These are phyloP conservation scores for Tetrahymena elliotti DNA, from an alignment of 73 alveolate species.

Conservation along the genomic window DNA sequence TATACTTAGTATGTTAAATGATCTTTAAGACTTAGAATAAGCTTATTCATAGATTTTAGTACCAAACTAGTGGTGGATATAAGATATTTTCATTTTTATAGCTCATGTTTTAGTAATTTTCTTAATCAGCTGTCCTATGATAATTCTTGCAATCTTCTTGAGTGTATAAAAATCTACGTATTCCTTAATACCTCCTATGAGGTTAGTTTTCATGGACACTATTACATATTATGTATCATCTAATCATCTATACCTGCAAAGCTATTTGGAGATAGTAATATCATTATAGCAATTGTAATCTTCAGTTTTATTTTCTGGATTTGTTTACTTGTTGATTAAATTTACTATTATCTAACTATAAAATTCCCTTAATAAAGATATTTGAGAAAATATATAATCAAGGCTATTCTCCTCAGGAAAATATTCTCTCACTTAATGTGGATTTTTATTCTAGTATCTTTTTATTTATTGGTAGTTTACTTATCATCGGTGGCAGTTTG, in stretches of 20 bases:
- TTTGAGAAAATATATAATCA: not conserved
- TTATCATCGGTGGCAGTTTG: conserved; percentile 16
- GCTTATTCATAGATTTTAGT: conserved; percentile 13
- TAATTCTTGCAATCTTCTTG: conserved; percentile 4
- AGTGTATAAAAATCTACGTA: conserved; percentile 5
- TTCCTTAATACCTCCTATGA: conserved; percentile 4
- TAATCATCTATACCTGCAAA: conserved; percentile 20
- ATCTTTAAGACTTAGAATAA: not conserved
- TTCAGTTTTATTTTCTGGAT: conserved; percentile 2
- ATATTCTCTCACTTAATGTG: conserved; percentile 5
- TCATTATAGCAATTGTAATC: not conserved
- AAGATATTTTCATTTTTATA: conserved; percentile 1
- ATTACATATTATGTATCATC: not conserved
- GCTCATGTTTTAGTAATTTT: conserved; percentile 18
- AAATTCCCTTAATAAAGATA: conserved; percentile 31
- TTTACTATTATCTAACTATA: conserved; percentile 10
- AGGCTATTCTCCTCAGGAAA: not conserved
- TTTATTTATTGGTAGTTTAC: conserved; percentile 7
- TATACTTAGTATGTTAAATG: not conserved
- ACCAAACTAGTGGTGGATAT: conserved; percentile 16
- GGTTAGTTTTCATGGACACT: conserved; percentile 4
- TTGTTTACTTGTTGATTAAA: not conserved
- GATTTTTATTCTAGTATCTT: conserved; percentile 14
- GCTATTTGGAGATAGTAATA: conserved; percentile 6
- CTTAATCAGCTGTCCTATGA: conserved; percentile 1